These are phyloP conservation scores for Flaveria bidentis DNA, from an alignment of 129 eudicot genomes.

Conservation along the genomic window DNA sequence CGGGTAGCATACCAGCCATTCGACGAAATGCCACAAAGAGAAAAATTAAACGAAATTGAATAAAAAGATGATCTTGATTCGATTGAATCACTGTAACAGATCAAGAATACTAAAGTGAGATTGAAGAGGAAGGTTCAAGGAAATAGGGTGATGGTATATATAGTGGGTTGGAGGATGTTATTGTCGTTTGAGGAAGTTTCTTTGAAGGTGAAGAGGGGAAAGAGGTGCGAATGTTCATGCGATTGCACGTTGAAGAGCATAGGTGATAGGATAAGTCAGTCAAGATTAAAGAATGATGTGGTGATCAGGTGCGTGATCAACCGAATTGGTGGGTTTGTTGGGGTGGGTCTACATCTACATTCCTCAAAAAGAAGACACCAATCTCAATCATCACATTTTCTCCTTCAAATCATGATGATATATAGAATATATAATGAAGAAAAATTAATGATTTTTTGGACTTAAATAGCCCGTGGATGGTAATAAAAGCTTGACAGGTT, in stretches of 20 bases:
- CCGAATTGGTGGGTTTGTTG: neutral
- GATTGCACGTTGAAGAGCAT: slow-evolving; percentile 1
- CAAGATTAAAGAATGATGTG: neutral
- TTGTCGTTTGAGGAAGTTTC: neutral
- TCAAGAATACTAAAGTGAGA: neutral
- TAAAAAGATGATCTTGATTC: neutral
- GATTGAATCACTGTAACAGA: neutral
- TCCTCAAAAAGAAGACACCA: neutral
- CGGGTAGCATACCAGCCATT: slow-evolving; percentile 66
- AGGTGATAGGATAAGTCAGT: neutral
- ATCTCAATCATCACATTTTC: slow-evolving; percentile 1
- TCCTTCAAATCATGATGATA: no score
- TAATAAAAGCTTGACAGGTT: no score
- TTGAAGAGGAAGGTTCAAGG: slow-evolving; percentile 10
- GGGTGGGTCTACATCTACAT: slow-evolving; percentile 4
- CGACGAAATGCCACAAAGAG: slow-evolving; percentile 5
- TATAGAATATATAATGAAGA: no score
- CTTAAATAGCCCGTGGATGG: no score
- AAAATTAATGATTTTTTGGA: no score
- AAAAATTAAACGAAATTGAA: neutral
- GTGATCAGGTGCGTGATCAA: slow-evolving; percentile 16
- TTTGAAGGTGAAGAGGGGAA: neutral
- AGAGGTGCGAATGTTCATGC: slow-evolving; percentile 22
- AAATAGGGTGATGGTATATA: neutral
- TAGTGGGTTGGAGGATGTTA: slow-evolving; percentile 6